Base-by-base conservation (phyloP, 1,284 basidiomycete genomes). In the Cystobasidium sp. region DNA sequence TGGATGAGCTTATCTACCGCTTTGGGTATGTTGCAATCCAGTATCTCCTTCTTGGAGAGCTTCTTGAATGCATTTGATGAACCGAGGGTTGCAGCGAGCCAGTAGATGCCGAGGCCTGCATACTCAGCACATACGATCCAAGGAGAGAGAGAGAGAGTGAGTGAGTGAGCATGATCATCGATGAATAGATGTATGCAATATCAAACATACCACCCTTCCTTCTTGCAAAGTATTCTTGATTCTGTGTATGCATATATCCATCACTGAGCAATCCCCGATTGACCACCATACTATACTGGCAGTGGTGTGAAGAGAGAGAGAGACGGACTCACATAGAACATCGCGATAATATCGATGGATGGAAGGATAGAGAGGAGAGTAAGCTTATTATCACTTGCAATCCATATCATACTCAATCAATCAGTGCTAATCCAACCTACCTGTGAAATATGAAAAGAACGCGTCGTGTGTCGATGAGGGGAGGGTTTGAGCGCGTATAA, bases 71-170 rank as follows among this genome's bases (percentile, higher is more conserved):
- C 46, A 3, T 58, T 62, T 4, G 72, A 66, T 0, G 75, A 74
- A 3, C 71, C 71, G 31, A 79, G 31, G 3, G 78, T 78, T 7
- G 78, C 78, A 1, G 78, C 78, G 63, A 79, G 78, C 78, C 78
- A 79, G 65, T 75, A 76, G 53, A 78, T 63, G 6, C 76, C 78
- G 49, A 79, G 74, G 6, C 78, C 78, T 73, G 61, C n/a, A 31
- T 31, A 5, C 31, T 31, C 31, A 31, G 5, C 31, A 31, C 31
- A 31, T 31, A 31, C 31, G 5, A 31, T 5, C 1, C 2, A 31
- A 31, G 31, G 31, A 31, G 24, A 22, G 58, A 20, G 41, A 53
- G 37, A 69, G 4, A 51, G 69, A 39, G 59, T 9, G 49, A 37
- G 44, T 52, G 58, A 49, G 59, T 47, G 37, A 14, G 39, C 18